Evolutionary conservation across 805 yeast genomes (phyloP).

Genomic region (Pichia paraexigua): DNA sequence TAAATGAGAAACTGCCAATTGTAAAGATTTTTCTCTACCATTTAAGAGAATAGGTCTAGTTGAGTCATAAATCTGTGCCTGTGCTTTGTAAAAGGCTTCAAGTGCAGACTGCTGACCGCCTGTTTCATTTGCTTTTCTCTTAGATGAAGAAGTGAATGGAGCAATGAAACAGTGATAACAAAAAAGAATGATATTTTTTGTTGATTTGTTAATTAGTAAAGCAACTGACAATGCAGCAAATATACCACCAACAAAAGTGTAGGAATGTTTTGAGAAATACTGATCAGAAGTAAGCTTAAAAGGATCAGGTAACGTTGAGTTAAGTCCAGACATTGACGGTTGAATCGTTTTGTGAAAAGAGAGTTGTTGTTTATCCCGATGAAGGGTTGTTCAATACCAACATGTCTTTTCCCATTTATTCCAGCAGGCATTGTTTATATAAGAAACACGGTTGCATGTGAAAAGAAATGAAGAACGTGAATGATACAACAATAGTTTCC

Average conservation of each 20-base stretch:
- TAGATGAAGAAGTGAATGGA: constrained; percentile 38
- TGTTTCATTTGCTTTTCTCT: constrained; percentile 19
- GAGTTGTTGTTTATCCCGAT: not conserved
- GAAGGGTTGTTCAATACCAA: not conserved
- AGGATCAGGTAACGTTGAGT: not conserved
- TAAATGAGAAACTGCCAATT: constrained; percentile 52
- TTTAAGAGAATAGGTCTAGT: constrained; percentile 60
- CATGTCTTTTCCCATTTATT: too few relatives aligned
- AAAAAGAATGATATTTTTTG: constrained; percentile 19
- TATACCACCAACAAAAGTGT: not conserved
- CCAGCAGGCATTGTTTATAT: too few relatives aligned
- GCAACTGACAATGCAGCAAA: not conserved
- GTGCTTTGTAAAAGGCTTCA: constrained; percentile 67
- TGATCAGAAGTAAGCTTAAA: not conserved
- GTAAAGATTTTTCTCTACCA: constrained; percentile 62
- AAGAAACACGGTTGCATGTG: not conserved
- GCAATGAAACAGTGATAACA: constrained; percentile 50
- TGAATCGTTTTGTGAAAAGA: not conserved
- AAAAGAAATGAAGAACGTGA: not conserved
- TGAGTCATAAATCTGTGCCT: constrained; percentile 68
- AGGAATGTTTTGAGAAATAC: not conserved
- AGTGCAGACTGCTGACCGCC: constrained; percentile 49
- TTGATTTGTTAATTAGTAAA: not conserved
- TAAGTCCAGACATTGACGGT: not conserved
- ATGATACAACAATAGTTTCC: not conserved